Evolutionary conservation across 164 flowering plant genomes (phyloP), one percentile per base, ranked within the genome.

Genomic region (Cinnamomum chago): DNA sequence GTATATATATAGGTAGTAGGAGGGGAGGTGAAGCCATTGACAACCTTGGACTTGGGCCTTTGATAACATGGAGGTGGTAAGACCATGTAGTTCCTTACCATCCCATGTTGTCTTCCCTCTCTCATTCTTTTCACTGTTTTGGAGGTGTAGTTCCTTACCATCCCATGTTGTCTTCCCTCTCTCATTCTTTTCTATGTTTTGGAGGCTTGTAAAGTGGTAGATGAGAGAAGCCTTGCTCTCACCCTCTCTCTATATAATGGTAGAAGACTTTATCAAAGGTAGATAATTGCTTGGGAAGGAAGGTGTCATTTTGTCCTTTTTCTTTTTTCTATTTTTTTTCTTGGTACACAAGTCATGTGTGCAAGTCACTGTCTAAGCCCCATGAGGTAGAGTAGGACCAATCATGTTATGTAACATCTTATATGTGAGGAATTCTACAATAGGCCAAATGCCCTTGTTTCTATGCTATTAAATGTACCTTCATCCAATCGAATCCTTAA

Each of bases 51-150:
- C 30, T 24, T 70, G 23, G 62, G 30, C 50, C 62, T 51, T 13
- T 17, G 24, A 70, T 70, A 24, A 60, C 62, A 24, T 24, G 72
- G 72, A 14, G 62, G 72, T 11, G 62, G 62, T 51, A 51, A 51
- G 58, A 25, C 23, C 35, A 25, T 24, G 24, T 15, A 7, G 62
- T 18, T 81, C 65, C 89, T 76, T 2, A 87, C 91, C 86, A 86
- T 76, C 2, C 93, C 96, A 66, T 85, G 91, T 62, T 86, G 92
- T 23, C 90, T 88, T 27, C 93, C 91, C 78, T 91, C 93, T 33
- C 91, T n/a, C 79, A 91, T 88, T 18, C 27, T 27, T 78, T 23
- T 70, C 30, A 20, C 25, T 24, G 25, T 24, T 24, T 24, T 24
- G 25, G 25, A 24, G 25, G 25, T 24, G 24, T 24, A 17, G 62